Percentiles rank a stretch among this genome's conserved stretches.
Conservation (phyloP, 306 rosid genomes). For the Fagus crenata region DNA sequence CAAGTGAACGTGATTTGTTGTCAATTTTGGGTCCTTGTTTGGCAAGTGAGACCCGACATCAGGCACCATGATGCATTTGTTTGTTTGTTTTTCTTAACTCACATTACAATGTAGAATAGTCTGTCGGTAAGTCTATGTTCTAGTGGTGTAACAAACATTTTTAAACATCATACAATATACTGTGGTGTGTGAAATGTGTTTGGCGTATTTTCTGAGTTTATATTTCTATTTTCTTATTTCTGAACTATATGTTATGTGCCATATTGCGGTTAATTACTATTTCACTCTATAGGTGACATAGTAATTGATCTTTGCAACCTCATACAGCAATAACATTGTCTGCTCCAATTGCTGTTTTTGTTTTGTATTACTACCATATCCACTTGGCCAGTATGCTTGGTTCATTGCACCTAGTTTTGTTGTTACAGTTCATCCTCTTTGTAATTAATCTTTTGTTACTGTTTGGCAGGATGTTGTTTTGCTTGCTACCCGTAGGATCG, state of each 20-base stretch:
- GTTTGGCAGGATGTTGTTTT: slow-evolving; percentile 58
- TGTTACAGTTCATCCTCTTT: no score
- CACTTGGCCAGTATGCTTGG: no score
- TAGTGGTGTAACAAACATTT: neutral
- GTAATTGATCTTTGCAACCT: neutral
- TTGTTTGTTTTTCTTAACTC: neutral
- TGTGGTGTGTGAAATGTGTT: neutral
- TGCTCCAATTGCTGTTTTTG: no score
- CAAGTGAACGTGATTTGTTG: neutral
- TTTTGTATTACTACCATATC: no score
- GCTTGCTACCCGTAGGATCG: slow-evolving; percentile 65
- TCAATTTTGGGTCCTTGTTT: neutral
- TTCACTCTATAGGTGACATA: neutral
- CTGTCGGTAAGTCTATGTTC: neutral
- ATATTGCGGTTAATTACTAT: neutral
- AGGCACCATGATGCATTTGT: neutral
- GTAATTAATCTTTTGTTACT: slow-evolving; percentile 3
- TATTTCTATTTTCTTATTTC: neutral
- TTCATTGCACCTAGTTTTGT: no score
- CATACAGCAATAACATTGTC: no score
- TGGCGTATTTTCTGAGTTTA: neutral
- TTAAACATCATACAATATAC: neutral
- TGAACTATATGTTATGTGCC: neutral
- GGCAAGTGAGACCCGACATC: neutral
- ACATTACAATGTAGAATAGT: neutral